Evolutionary conservation across 108 stramenopile genomes (phyloP).

Genomic region (Skeletonema tropicum): DNA sequence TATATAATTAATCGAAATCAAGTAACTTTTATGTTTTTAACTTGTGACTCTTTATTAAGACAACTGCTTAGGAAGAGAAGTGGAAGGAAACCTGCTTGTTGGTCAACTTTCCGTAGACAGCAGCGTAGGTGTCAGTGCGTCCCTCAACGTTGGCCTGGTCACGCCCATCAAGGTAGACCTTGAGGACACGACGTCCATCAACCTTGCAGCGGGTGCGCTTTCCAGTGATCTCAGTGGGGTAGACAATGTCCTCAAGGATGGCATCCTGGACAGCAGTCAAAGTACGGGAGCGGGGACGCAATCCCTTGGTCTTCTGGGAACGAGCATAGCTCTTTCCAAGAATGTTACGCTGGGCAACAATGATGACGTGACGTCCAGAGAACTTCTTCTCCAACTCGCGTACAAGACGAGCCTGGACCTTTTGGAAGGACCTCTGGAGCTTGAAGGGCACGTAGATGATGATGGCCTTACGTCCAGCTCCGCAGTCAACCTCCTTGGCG

Average conservation of each 20-base stretch:
- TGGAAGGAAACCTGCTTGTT: slow-evolving; percentile 97
- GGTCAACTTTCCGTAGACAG: slow-evolving; percentile 98
- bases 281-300: slow-evolving; percentile 96
- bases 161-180: slow-evolving; percentile 96
- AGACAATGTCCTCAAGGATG: slow-evolving; percentile 98
- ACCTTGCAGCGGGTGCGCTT: slow-evolving; percentile 98
- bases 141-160: slow-evolving; percentile 97
- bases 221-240: slow-evolving; percentile 99
- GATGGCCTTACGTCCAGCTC: slow-evolving; percentile 92
- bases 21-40: slow-evolving; percentile 7
- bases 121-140: slow-evolving; percentile 95
- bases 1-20: neutral
- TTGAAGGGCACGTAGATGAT: slow-evolving; percentile 98
- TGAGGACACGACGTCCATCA: slow-evolving; percentile 95
- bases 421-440: slow-evolving; percentile 93
- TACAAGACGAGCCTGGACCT: slow-evolving; percentile 96
- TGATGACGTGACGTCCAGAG: slow-evolving; percentile 95
- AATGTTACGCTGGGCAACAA: slow-evolving; percentile 98
- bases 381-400: slow-evolving; percentile 99
- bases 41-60: slow-evolving; percentile 5
- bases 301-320: slow-evolving; percentile 89
- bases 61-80: slow-evolving; percentile 48
- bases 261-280: slow-evolving; percentile 98
- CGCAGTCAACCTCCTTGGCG: slow-evolving; percentile 97
- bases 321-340: slow-evolving; percentile 94